These are phyloP conservation scores for Fusarium stilboides DNA, from an alignment of 2,329 filamentous ascomycete species.

Conservation along the genomic window DNA sequence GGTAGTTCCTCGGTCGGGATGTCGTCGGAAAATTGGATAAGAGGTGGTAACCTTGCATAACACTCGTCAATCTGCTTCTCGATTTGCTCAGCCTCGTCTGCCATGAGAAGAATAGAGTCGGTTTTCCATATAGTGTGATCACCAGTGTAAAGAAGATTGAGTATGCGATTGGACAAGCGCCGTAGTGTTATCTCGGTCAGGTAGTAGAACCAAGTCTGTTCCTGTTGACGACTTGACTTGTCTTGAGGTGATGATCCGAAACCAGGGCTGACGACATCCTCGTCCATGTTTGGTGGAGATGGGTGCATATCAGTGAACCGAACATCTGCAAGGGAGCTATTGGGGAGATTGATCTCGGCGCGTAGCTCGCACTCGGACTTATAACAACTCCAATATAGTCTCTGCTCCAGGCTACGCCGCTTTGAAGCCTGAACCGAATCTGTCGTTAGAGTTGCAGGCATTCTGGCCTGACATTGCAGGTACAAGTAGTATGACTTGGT, in stretches of 20 bases:
- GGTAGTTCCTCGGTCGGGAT: neutral
- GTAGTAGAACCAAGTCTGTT: neutral
- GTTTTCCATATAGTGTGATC: neutral
- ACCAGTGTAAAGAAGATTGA: neutral
- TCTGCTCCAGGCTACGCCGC: neutral
- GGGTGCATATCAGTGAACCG: slow-evolving; percentile 52
- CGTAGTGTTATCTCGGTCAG: neutral
- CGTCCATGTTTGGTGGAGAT: neutral
- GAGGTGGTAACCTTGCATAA: neutral
- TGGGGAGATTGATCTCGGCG: slow-evolving; percentile 56
- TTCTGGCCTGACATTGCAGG: slow-evolving; percentile 38
- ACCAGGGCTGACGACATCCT: neutral
- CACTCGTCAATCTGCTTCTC: neutral
- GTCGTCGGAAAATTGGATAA: neutral
- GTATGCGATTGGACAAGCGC: neutral
- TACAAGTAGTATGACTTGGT: slow-evolving; percentile 54
- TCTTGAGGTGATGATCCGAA: neutral
- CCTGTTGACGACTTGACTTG: neutral
- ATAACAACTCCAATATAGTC: slow-evolving; percentile 59
- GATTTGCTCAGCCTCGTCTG: neutral
- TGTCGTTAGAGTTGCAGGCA: neutral
- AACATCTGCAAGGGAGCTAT: slow-evolving; percentile 54
- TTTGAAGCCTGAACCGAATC: neutral
- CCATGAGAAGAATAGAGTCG: neutral
- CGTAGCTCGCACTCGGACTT: slow-evolving; percentile 61